Evolutionary conservation across 2,329 filamentous ascomycete species (phyloP).

Genomic region (Cyclaneusma minus): DNA sequence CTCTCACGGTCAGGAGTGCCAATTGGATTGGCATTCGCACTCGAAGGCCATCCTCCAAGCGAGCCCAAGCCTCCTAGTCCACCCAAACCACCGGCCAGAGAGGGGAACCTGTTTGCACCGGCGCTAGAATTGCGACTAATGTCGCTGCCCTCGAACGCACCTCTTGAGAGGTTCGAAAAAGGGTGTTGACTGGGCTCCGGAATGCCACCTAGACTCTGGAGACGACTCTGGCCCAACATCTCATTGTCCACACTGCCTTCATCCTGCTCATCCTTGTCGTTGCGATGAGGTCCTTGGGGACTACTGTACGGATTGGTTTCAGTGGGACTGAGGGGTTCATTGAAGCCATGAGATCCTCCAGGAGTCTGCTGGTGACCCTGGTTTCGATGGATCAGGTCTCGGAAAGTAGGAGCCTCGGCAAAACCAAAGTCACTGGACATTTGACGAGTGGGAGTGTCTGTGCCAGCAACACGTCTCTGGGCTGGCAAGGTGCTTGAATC

Average conservation of each 20-base stretch:
- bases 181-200: conserved; percentile 30
- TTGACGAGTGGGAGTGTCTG: conserved; percentile 25
- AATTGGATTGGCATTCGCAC: conserved; percentile 46
- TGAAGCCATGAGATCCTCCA: conserved; percentile 25
- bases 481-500: conserved; percentile 46
- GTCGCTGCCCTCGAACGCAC: conserved; percentile 53
- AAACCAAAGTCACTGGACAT: conserved; percentile 43
- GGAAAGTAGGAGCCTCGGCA: conserved; percentile 40
- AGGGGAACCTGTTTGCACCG: conserved; percentile 52
- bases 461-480: conserved; percentile 23
- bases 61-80: conserved; percentile 28
- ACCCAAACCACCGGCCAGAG: conserved; percentile 39
- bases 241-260: conserved; percentile 22
- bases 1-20: conserved; percentile 53
- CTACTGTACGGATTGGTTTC: conserved; percentile 95
- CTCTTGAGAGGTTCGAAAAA: conserved; percentile 39
- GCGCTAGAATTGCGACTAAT: conserved; percentile 87
- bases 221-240: conserved; percentile 29
- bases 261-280: conserved; percentile 39
- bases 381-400: conserved; percentile 39
- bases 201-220: conserved; percentile 35
- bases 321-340: conserved; percentile 74
- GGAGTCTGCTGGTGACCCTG: conserved; percentile 28
- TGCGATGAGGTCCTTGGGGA: conserved; percentile 58
- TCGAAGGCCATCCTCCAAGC: conserved; percentile 28